Evolutionary conservation across 179 eudicot genomes (phyloP), one percentile per base, ranked within the genome.

Genomic region (Spinacia oleracea): DNA sequence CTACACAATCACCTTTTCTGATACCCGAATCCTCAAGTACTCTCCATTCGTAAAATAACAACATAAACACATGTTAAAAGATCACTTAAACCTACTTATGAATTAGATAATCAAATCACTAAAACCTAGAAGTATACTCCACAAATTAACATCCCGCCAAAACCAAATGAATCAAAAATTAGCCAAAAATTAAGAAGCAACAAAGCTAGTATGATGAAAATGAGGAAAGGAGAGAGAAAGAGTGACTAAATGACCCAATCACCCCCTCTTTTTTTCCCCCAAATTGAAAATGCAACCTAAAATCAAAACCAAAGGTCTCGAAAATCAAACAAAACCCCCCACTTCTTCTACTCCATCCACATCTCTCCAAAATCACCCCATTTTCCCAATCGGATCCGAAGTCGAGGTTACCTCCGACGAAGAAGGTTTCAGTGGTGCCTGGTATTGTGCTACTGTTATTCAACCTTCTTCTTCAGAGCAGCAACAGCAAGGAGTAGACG

Each of bases 391-490:
- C 50, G 89, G 89, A 67, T 82, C 90, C 3, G 35, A 53, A 34
- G 86, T 91, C n/a, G 97, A 91, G 63, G 89, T 91, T 11, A 74
- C 72, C 69, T 79, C 90, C 35, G 86, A 90, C 84, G 97, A 91
- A 66, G 89, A 89, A 48, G 97, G 87, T 9, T 85, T 89, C 72
- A 70, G 18, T 20, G 92, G 84, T 0, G 86, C 85, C 1, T 88
- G 87, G 87, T 91, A 75, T 74, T 70, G 79, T 6, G 93, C 92
- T 51, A 86, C 86, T 58, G 80, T 90, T 0, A 11, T 88, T 42
- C 42, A 79, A 43, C 76, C 74, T n/a, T 25, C 62, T 31, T 56
- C 29, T 29, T 16, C 67, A 38, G 2, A 4, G 0, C 78, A 10
- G 7, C 51, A 65, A 43, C 6, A 48, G 55, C 53, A 66, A n/a